Percentiles rank a stretch among this genome's conserved stretches.
phyloP scores from a whole-genome alignment of 768 basidiomycete genomes.

The Tricholomella constricta region DNA sequence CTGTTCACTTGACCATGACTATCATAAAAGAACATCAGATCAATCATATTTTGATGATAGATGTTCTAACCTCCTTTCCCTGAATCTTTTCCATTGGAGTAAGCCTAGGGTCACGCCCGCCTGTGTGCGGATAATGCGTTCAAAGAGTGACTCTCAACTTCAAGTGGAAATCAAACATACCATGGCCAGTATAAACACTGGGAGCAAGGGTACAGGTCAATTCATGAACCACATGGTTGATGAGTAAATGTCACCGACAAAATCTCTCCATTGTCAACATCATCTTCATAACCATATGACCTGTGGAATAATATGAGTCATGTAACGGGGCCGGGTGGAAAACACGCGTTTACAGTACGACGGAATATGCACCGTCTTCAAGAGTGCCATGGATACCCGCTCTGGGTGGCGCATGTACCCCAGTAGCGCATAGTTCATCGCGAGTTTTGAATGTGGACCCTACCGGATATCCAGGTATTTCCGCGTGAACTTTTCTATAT shows the following conservation, averaged over 20 bases:
- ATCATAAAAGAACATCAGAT: not conserved
- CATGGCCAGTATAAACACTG: conserved; percentile 25
- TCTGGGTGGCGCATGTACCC: conserved; percentile 33
- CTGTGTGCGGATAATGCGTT: conserved; percentile 6
- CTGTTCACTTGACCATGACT: conserved; percentile 35
- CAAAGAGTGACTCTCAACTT: not conserved
- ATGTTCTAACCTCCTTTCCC: conserved; percentile 17
- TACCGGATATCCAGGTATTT: conserved; percentile 27
- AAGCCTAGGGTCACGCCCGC: conserved; percentile 16
- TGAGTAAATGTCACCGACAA: conserved; percentile 38
- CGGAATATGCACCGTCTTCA: conserved; percentile 37
- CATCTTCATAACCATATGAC: conserved; percentile 44
- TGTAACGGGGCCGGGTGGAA: too few relatives aligned
- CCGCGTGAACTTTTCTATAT: conserved; percentile 28
- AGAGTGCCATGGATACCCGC: conserved; percentile 41
- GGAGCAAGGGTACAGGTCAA: not conserved
- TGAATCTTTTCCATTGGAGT: conserved; percentile 11
- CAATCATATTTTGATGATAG: not conserved
- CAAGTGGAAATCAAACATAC: conserved; percentile 3
- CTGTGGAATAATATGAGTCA: conserved; percentile 1
- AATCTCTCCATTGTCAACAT: conserved; percentile 35
- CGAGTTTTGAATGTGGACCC: conserved; percentile 25
- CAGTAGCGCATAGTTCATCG: conserved; percentile 20
- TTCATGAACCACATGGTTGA: not conserved
- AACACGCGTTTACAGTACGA: conserved; percentile 37